phyloP scores from a whole-genome alignment of 73 alveolate genomes.

The Tetrahymena thermophila region DNA sequence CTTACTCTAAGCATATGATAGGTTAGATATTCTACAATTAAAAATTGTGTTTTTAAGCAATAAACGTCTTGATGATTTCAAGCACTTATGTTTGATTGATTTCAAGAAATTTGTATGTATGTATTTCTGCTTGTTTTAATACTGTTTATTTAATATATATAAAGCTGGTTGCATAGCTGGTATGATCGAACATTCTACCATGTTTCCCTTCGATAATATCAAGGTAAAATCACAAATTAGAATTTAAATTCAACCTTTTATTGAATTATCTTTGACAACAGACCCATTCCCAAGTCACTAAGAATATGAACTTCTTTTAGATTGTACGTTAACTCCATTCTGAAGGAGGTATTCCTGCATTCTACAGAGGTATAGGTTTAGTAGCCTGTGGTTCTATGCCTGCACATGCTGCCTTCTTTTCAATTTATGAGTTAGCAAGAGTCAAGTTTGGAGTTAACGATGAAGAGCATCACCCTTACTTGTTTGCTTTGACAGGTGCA shows the following conservation, averaged over 20 bases:
- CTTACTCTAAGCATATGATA: constrained; percentile 18
- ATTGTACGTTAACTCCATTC: constrained; percentile 23
- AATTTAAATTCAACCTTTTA: background rate
- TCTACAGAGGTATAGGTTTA: constrained; percentile 71
- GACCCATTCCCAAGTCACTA: constrained; percentile 58
- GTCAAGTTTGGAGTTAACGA: constrained; percentile 11
- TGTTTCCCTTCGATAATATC: constrained; percentile 82
- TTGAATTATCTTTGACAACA: background rate
- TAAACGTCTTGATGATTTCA: background rate
- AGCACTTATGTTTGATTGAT: background rate
- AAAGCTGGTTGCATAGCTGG: constrained; percentile 88
- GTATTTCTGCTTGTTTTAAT: background rate
- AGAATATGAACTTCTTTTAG: constrained; percentile 12
- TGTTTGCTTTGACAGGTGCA: constrained; percentile 69
- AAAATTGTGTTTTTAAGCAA: background rate
- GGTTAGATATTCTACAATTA: background rate
- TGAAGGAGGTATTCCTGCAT: constrained; percentile 62
- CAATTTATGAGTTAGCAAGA: constrained; percentile 54
- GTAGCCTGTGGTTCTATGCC: constrained; percentile 88
- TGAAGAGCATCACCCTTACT: constrained; percentile 44
- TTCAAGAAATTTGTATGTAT: background rate
- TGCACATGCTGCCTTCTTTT: constrained; percentile 82
- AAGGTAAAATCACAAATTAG: constrained; percentile 29
- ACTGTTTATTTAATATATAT: background rate
- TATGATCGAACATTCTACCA: constrained; percentile 73